Base-by-base conservation (phyloP, 2,329 filamentous ascomycete genomes). In the Claviceps lovelessii region DNA sequence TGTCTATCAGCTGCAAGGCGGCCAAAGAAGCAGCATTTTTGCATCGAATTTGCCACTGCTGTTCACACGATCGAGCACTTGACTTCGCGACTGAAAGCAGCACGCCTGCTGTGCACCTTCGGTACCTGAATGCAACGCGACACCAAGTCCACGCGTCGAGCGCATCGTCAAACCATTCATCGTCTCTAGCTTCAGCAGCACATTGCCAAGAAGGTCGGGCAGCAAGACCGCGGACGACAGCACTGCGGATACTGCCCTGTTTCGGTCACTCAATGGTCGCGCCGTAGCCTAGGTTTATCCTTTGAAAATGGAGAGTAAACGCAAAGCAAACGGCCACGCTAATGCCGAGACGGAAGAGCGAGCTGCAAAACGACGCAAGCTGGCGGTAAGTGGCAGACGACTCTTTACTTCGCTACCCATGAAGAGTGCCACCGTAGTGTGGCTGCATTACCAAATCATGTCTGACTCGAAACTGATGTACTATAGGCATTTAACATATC, bases 361-460 rank as follows among this genome's bases (percentile, higher is more conserved):
- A 63, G 73, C 74, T 54, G 69, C 74, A 7, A 82, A 82, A 70
- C 73, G 78, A 62, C 76, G 76, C 66, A 81, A 69, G 73, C 65
- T 70, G 69, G 62, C 72, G 70, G 64, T 76, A 74, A 66, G 78
- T 68, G 48, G 19, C 31, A 23, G 29, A 29, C 37, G 23, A 23
- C 23, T 23, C 33, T 31, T 44, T 3, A 10, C 17, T 28, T 9
- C 37, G 2, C 15, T 17, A 7, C 10, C 28, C n/a, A 49, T 6
- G 6, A 8, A 17, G 11, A 2, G 17, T 31, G 9, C 9, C 39
- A 45, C 19, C 13, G 13, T 33, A 28, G 29, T 8, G 11, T 28
- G 29, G 29, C 4, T 13, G 29, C 35, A 4, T 31, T 17, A n/a
- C 6, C 29, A 3, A 35, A 19, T 5, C 41, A 10, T 46, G 8